Base-by-base conservation (phyloP, 2,329 filamentous ascomycete species). In the Aspergillus latus region DNA sequence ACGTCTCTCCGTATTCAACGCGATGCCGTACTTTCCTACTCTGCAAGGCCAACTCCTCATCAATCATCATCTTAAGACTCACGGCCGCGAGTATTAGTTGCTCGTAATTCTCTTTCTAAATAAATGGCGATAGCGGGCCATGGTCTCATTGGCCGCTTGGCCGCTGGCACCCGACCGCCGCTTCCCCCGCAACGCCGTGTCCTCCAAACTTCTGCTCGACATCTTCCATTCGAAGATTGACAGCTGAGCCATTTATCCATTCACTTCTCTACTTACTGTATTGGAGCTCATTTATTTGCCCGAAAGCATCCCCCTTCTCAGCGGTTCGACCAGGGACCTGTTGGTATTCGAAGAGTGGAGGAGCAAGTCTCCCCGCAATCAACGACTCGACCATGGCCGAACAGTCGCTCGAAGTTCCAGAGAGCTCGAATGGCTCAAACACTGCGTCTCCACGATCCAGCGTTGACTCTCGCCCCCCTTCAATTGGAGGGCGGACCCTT, bases 371-470 rank as follows among this genome's bases (percentile, higher is more conserved):
- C 39, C 56, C 48, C 42, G 51, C 51, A 46, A 29, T 49, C 49
- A 50, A 39, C 53, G 49, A 44, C 48, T 47, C 32, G 44, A 63
- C 39, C 58, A 76, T 76, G 74, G 63, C 73, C 28, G 74, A 74
- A 52, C 65, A 67, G 49, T 61, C 65, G 48, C 59, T 59, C 49
- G 66, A 72, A 45, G 64, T 64, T 28, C 46, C 65, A 29, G 73
- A 74, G 47, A 57, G 63, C 29, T 64, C 68, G 51, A 69, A 66
- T 61, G 70, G 66, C 34, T 68, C 70, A 11, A 57, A 62, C 42
- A 47, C 69, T 43, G 58, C 67, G 40, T 74, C 73, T 13, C 67
- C 73, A 26, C 70, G 70, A 60, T 70, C 69, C 42, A 74, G 72
- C 61, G 68, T 67, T 5, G 68, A 74, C 34, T 74, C 72, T 28